Evolutionary conservation across 75 land plant genomes (phyloP).

Genomic region (Ceratopteris richardii): DNA sequence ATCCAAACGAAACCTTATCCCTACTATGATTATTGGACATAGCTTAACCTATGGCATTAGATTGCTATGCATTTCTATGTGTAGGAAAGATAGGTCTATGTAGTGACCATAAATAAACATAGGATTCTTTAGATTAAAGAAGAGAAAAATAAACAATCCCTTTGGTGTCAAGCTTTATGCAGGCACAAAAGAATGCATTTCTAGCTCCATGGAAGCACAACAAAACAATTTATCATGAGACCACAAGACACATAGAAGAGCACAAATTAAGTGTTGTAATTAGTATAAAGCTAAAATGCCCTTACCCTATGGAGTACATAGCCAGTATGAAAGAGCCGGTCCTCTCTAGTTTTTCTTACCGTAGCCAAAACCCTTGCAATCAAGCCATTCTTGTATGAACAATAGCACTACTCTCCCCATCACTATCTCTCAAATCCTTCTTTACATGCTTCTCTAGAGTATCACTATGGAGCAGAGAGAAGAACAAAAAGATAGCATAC

Average conservation of each 20-base stretch:
- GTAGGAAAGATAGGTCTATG: background rate
- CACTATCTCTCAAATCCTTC: no score
- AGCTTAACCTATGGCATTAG: background rate
- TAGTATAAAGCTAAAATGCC: background rate
- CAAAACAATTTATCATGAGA: background rate
- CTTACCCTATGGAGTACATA: constrained; percentile 19
- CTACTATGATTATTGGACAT: background rate
- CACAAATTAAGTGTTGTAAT: background rate
- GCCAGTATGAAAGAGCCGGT: background rate
- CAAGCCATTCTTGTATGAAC: no score
- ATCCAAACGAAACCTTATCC: background rate
- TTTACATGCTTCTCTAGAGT: no score
- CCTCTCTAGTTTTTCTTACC: background rate
- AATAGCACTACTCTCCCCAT: no score
- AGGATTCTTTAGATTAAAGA: no score
- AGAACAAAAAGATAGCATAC: no score
- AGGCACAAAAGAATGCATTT: no score
- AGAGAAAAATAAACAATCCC: background rate
- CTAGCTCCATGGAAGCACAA: no score
- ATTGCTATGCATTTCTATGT: background rate
- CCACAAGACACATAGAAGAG: background rate
- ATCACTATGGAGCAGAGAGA: no score
- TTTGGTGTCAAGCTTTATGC: background rate
- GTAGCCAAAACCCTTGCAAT: no score
- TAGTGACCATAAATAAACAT: background rate